Evolutionary conservation across 2,329 filamentous ascomycete species (phyloP).

Genomic region (Xylaria polymorpha): DNA sequence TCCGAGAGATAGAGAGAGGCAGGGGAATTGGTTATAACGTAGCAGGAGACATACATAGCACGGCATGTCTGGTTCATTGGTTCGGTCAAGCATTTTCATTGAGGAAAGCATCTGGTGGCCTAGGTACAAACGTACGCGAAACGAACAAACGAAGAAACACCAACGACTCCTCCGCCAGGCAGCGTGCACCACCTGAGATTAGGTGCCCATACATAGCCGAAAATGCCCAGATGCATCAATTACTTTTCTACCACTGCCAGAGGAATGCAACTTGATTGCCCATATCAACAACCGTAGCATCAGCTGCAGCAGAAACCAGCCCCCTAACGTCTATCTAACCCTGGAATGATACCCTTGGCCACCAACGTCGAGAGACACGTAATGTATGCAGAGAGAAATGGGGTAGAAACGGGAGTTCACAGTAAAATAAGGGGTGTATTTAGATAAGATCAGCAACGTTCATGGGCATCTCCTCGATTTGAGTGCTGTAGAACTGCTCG

Average conservation of each 20-base stretch:
- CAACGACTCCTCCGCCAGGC: constrained; percentile 46
- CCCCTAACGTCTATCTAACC: constrained; percentile 46
- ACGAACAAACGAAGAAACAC: constrained; percentile 46
- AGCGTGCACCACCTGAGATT: constrained; percentile 48
- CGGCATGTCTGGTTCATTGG: background rate
- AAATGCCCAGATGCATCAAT: constrained; percentile 50
- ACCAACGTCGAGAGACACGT: constrained; percentile 43
- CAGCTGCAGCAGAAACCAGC: constrained; percentile 31
- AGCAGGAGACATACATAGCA: constrained; percentile 2
- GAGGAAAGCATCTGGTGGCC: constrained; percentile 48
- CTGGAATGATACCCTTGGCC: constrained; percentile 42
- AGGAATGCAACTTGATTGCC: constrained; percentile 37
- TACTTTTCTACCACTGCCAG: constrained; percentile 46
- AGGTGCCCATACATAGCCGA: constrained; percentile 50
- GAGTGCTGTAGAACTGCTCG: constrained; percentile 99
- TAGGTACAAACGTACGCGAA: constrained; percentile 50
- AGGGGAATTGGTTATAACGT: background rate
- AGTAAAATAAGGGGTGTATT: constrained; percentile 47
- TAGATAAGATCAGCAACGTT: constrained; percentile 82
- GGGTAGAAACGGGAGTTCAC: constrained; percentile 27
- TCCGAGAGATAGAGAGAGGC: background rate
- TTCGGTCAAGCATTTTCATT: constrained; percentile 37
- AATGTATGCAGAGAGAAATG: constrained; percentile 46
- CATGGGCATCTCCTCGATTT: constrained; percentile 99
- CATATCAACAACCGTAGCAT: constrained; percentile 39